Evolutionary conservation across 257 asterid species (phyloP), one percentile per base, ranked within the genome.

Genomic region (Gentiana straminea): DNA sequence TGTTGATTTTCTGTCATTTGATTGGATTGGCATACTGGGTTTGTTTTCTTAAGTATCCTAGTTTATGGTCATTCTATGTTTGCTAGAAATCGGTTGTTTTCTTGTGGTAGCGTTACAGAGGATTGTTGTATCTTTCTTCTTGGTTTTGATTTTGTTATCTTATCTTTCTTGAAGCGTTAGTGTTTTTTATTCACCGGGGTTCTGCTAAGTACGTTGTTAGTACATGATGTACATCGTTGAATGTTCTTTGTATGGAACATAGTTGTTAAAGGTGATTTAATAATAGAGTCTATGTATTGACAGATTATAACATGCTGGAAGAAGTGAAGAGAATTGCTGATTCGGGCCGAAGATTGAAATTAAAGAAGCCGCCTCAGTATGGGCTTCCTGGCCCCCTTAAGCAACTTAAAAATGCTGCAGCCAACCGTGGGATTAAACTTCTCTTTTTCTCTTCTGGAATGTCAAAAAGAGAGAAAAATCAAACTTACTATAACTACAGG

Each of bases 301-400:
- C 72, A 87, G 96, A 84, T 70, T 91, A 82, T 64, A 74, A 69
- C 58, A 79, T 87, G 95, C 96, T 87, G 6, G 96, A 91, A 77
- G 88, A 81, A 70, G 98, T 79, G 69, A 91, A 87, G 74, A 75
- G 95, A 67, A 67, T 83, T 68, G 94, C 98, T 32, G 98, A 91
- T 39, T 83, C 94, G 10, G 92, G 89, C 32, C 79, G 73, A 63
- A 86, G 95, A 75, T 77, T 57, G 66, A 81, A 96, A 70, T 13
- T 72, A 48, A 75, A 64, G 67, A 55, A 83, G 53, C 69, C 70
- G 65, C 13, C 75, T 43, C 57, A 64, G 35, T 70, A 60, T 66
- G 60, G 73, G 75, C 81, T 81, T 38, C 93, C 95, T 1, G 53
- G 35, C 12, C 77, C 70, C 64, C 93, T 87, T 60, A 78, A 78